Conservation (phyloP, 2,329 filamentous ascomycete genomes). For the Fusarium sp. region DNA sequence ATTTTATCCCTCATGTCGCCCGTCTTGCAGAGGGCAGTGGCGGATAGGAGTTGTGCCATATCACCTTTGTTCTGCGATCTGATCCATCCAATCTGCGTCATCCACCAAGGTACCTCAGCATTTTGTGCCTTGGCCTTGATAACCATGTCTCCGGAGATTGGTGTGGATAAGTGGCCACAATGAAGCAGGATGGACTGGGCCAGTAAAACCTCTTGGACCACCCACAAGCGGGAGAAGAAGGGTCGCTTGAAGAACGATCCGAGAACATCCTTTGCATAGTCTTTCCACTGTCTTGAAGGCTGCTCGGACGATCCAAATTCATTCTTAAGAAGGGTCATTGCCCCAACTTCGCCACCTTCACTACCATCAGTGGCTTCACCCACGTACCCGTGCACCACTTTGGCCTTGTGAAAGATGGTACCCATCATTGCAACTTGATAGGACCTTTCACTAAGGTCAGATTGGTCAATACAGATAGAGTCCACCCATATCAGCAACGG, state of each 20-base stretch:
- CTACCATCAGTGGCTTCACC: conserved; percentile 13
- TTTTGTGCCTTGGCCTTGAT: neutral
- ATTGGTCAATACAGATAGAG: conserved; percentile 32
- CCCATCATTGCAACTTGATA: conserved; percentile 32
- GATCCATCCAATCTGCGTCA: conserved; percentile 11
- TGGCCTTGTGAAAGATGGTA: conserved; percentile 21
- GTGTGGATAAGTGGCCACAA: conserved; percentile 7
- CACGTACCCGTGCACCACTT: conserved; percentile 22
- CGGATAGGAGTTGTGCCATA: conserved; percentile 10
- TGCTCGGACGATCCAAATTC: neutral
- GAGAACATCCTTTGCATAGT: neutral
- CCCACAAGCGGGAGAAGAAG: conserved; percentile 31
- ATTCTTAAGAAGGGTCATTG: conserved; percentile 4
- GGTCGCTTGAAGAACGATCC: conserved; percentile 13
- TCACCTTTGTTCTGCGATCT: neutral
- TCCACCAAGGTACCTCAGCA: conserved; percentile 17
- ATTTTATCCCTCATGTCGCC: conserved; percentile 29
- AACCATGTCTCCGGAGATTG: conserved; percentile 8
- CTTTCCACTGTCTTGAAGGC: neutral
- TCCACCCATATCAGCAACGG: conserved; percentile 27
- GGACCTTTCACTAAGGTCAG: conserved; percentile 23
- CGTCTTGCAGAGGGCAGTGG: conserved; percentile 18
- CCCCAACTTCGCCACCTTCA: neutral
- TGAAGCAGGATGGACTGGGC: conserved; percentile 16
- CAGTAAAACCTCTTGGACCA: conserved; percentile 29